Evolutionary conservation across 345 rosid genomes (phyloP).

Genomic region (Murraya paniculata): DNA sequence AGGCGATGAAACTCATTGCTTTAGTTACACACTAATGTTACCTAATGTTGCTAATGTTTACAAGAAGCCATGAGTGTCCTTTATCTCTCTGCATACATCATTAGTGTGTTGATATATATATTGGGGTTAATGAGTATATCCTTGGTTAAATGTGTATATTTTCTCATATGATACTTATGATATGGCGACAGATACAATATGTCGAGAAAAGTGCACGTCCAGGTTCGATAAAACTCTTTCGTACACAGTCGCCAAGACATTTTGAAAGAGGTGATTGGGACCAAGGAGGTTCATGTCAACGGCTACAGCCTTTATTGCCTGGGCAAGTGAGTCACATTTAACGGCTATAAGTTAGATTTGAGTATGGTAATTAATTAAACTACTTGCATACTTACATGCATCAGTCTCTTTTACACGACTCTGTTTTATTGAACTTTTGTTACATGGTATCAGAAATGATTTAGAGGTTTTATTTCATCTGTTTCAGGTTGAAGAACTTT

Average conservation of each 20-base stretch:
- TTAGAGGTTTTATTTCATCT: background rate
- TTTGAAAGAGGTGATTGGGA: constrained; percentile 99
- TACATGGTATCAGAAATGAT: background rate
- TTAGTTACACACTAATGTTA: background rate
- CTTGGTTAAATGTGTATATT: background rate
- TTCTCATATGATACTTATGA: background rate
- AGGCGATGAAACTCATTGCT: background rate
- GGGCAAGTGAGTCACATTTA: constrained; percentile 49
- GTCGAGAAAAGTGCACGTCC: constrained; percentile 46
- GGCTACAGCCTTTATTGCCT: constrained; percentile 46
- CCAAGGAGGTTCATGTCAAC: constrained; percentile 89
- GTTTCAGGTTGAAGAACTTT: constrained; percentile 67
- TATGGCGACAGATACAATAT: constrained; percentile 36
- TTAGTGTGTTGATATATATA: background rate
- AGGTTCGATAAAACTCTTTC: constrained; percentile 52
- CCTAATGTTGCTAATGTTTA: background rate
- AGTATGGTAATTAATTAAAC: background rate
- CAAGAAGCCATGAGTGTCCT: background rate
- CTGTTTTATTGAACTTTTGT: background rate
- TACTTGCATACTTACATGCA: background rate
- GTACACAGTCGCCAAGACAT: constrained; percentile 91
- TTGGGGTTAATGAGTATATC: background rate
- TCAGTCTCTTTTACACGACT: background rate
- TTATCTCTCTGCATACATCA: background rate
- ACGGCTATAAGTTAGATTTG: background rate